These are phyloP conservation scores for Tuber melanosporum DNA, from an alignment of 495 filamentous ascomycete species.

Conservation along the genomic window DNA sequence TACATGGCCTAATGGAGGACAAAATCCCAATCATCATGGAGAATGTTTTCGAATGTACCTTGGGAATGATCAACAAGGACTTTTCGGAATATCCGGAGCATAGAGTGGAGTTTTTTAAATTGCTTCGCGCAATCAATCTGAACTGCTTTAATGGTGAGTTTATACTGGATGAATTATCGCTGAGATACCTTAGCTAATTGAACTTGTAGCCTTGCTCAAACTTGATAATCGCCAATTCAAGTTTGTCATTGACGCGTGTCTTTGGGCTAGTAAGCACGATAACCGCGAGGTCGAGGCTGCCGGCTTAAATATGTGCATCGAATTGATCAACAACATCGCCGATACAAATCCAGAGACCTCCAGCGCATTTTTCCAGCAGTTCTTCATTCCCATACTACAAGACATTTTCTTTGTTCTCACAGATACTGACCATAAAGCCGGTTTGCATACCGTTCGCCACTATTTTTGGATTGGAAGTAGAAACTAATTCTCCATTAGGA, in stretches of 20 bases:
- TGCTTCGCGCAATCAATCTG: slow-evolving; percentile 89
- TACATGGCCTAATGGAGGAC: slow-evolving; percentile 94
- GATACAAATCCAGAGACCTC: slow-evolving; percentile 80
- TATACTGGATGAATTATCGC: background rate
- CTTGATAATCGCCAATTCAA: slow-evolving; percentile 95
- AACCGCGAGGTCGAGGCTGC: slow-evolving; percentile 96
- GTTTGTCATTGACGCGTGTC: slow-evolving; percentile 97
- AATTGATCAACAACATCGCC: slow-evolving; percentile 94
- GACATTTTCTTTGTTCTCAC: slow-evolving; percentile 98
- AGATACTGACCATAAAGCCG: slow-evolving; percentile 96
- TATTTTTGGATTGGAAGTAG: background rate
- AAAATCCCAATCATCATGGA: slow-evolving; percentile 97
- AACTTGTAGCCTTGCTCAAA: slow-evolving; percentile 65
- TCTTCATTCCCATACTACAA: slow-evolving; percentile 89
- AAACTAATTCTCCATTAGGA: slow-evolving; percentile 46
- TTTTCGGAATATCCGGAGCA: slow-evolving; percentile 99
- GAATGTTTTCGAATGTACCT: slow-evolving; percentile 94
- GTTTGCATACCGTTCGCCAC: slow-evolving; percentile 47
- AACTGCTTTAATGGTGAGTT: slow-evolving; percentile 73
- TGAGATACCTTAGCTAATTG: slow-evolving; percentile 20
- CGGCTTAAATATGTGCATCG: slow-evolving; percentile 97
- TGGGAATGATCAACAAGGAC: slow-evolving; percentile 99
- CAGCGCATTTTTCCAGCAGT: slow-evolving; percentile 93
- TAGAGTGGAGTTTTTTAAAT: slow-evolving; percentile 95
- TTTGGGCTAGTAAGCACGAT: slow-evolving; percentile 99